Conservation (phyloP, 495 filamentous ascomycete genomes). For the Tuber indicum region DNA sequence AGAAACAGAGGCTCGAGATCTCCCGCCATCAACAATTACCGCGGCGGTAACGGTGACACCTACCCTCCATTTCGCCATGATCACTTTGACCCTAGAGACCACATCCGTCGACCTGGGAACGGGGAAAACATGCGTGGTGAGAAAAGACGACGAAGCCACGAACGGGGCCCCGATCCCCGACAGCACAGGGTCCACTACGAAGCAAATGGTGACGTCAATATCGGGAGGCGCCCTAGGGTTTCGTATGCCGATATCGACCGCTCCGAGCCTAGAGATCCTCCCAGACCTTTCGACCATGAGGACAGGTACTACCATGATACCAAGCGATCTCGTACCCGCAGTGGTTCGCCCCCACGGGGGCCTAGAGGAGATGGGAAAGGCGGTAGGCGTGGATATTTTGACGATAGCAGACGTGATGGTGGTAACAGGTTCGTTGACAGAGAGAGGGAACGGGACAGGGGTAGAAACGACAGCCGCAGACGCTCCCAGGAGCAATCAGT, state of each 20-base stretch:
- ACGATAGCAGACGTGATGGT: slow-evolving; percentile 38
- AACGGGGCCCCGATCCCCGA: slow-evolving; percentile 34
- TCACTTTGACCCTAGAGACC: slow-evolving; percentile 39
- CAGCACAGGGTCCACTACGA: slow-evolving; percentile 40
- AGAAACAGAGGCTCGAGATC: slow-evolving; percentile 48
- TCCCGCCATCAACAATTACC: slow-evolving; percentile 41
- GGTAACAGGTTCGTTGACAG: slow-evolving; percentile 35
- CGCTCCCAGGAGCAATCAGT: slow-evolving; percentile 56
- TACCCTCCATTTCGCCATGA: slow-evolving; percentile 60
- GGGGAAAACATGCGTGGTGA: slow-evolving; percentile 37
- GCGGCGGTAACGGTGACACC: slow-evolving; percentile 50
- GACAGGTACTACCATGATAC: slow-evolving; percentile 48
- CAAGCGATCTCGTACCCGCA: slow-evolving; percentile 62
- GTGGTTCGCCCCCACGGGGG: slow-evolving; percentile 56
- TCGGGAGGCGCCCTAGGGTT: slow-evolving; percentile 31
- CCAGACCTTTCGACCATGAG: slow-evolving; percentile 28
- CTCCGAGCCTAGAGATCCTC: slow-evolving; percentile 29
- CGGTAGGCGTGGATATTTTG: slow-evolving; percentile 40
- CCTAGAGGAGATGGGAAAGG: slow-evolving; percentile 44
- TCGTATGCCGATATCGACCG: slow-evolving; percentile 44
- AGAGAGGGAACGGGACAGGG: slow-evolving; percentile 32
- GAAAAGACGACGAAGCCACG: slow-evolving; percentile 38
- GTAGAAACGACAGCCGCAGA: slow-evolving; percentile 40
- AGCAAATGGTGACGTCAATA: slow-evolving; percentile 26
- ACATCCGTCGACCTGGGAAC: slow-evolving; percentile 29